These are phyloP conservation scores for Alternaria rosae DNA, from an alignment of 2,329 filamentous ascomycete genomes.

Conservation along the genomic window DNA sequence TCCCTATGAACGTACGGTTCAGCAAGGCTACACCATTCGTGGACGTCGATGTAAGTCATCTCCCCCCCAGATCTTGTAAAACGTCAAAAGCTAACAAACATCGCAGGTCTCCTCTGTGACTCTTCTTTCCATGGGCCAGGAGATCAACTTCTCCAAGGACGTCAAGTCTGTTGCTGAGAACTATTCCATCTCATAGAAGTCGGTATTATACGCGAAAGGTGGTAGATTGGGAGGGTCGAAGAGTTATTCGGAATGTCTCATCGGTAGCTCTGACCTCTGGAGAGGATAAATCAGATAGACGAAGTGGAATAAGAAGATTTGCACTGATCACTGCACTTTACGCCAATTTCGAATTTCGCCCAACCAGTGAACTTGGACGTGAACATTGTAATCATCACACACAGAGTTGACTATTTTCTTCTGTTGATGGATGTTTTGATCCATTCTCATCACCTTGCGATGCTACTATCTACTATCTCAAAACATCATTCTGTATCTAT, in stretches of 20 bases:
- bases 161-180: conserved; percentile 78
- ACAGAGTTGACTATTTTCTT: no score
- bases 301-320: not conserved
- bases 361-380: not conserved
- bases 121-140: conserved; percentile 76
- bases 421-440: no score
- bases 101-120: conserved; percentile 71
- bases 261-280: no score
- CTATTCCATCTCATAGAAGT: conserved; percentile 73
- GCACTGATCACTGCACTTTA: not conserved
- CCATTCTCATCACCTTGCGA: not conserved
- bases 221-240: not conserved
- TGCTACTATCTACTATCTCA: not conserved
- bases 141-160: conserved; percentile 84
- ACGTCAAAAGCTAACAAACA: conserved; percentile 31
- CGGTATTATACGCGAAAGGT: not conserved
- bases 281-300: not conserved
- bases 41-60: conserved; percentile 84
- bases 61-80: not conserved
- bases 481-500: not conserved
- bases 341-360: not conserved
- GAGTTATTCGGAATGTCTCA: not conserved
- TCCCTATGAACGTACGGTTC: conserved; percentile 94
- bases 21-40: conserved; percentile 85
- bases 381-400: not conserved